A percentile compares a stretch with the other conserved stretches of the same genome.
These are phyloP conservation scores for Ambrosia hybrid DNA, from an alignment of 140 eudicot genomes.

Conservation along the genomic window DNA sequence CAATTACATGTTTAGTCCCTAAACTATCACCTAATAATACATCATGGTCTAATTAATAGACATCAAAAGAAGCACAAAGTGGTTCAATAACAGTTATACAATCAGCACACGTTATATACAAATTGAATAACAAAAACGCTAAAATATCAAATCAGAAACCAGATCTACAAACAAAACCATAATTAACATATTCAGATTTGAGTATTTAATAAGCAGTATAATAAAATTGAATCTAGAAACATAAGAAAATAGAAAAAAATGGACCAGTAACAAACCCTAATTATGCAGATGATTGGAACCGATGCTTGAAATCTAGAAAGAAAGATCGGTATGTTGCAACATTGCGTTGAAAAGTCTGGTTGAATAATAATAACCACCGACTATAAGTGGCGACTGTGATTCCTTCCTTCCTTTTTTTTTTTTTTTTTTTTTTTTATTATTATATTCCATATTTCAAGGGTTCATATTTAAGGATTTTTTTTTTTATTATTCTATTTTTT, in stretches of 20 bases:
- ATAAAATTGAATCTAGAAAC: neutral
- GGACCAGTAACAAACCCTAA: conserved; percentile 24
- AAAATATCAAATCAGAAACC: conserved; percentile 16
- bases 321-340: conserved; percentile 15
- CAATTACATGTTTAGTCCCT: too few relatives aligned
- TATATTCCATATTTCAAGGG: too few relatives aligned
- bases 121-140: neutral
- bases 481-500: too few relatives aligned
- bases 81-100: neutral
- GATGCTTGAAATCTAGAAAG: conserved; percentile 24
- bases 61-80: neutral
- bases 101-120: neutral
- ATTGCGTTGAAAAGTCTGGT: conserved; percentile 33
- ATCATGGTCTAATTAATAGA: too few relatives aligned
- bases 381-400: too few relatives aligned
- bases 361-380: too few relatives aligned
- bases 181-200: conserved; percentile 14
- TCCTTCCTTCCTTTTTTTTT: too few relatives aligned
- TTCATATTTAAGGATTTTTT: too few relatives aligned
- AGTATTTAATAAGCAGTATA: conserved; percentile 1
- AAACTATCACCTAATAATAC: too few relatives aligned
- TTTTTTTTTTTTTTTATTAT: too few relatives aligned
- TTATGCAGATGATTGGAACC: conserved; percentile 6
- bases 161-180: conserved; percentile 15
- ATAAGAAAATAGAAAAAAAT: neutral